A percentile compares a stretch with the other conserved stretches of the same genome.
These are phyloP conservation scores for Corchorus capsularis DNA, from an alignment of 345 rosid genomes.

Conservation along the genomic window DNA sequence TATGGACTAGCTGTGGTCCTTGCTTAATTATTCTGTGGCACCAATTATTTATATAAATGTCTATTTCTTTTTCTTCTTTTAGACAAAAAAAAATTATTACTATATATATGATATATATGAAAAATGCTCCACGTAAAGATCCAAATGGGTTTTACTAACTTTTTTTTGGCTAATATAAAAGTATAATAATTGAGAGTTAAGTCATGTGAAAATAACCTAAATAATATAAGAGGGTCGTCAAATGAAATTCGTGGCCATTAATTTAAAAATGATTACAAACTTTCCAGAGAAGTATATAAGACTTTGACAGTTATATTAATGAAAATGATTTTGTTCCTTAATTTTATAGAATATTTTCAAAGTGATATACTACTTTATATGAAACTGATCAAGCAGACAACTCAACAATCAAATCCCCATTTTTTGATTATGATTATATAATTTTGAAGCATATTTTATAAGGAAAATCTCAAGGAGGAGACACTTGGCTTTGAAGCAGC, in stretches of 20 bases:
- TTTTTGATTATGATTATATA: background rate
- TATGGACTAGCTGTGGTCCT: background rate
- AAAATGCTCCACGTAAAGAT: background rate
- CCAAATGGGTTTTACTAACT: background rate
- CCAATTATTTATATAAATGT: background rate
- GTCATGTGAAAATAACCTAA: background rate
- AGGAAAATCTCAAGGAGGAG: background rate
- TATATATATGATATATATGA: background rate
- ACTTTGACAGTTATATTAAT: background rate
- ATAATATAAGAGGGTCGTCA: background rate
- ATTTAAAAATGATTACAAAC: constrained; percentile 7
- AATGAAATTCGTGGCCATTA: background rate
- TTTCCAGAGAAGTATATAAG: constrained; percentile 12
- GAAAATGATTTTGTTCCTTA: background rate
- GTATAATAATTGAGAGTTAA: background rate
- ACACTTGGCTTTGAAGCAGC: background rate
- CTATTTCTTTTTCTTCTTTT: background rate
- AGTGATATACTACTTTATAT: background rate
- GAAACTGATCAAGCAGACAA: background rate
- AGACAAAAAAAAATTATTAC: background rate
- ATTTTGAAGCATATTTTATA: background rate
- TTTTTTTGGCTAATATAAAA: background rate
- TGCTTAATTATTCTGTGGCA: background rate
- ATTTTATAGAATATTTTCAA: background rate
- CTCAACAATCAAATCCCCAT: constrained; percentile 12